Conservation (phyloP, 352 stramenopile genomes). For the Phytopythium kandeliae region DNA sequence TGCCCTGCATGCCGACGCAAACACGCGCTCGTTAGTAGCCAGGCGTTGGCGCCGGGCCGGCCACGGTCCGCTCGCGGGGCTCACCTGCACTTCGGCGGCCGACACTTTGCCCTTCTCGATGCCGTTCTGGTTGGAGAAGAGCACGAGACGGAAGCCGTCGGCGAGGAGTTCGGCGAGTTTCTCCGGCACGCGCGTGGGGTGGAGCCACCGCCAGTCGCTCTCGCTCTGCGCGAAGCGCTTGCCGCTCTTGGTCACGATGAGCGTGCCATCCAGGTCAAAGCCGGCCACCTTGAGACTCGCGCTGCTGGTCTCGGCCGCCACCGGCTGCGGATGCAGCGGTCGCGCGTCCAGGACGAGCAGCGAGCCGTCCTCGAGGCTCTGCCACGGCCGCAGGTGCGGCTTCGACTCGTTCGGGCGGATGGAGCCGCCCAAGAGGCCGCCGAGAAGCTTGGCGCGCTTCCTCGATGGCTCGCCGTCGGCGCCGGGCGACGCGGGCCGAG, state of each 20-base stretch:
- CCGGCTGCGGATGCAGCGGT: background rate
- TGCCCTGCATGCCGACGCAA: conserved; percentile 25
- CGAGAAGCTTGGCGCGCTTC: conserved; percentile 13
- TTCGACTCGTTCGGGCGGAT: conserved; percentile 10
- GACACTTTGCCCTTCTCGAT: conserved; percentile 72
- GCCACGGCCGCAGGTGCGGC: conserved; percentile 38
- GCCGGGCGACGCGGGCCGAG: background rate
- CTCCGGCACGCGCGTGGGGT: conserved; percentile 40
- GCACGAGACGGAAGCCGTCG: conserved; percentile 48
- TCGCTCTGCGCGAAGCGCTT: conserved; percentile 67
- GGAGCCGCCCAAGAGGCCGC: no score
- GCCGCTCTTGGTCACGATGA: conserved; percentile 83
- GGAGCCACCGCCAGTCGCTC: conserved; percentile 75
- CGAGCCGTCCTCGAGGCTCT: conserved; percentile 25
- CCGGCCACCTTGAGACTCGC: conserved; percentile 66
- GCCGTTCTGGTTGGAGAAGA: conserved; percentile 86
- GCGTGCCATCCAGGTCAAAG: conserved; percentile 79
- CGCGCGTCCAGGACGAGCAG: conserved; percentile 51
- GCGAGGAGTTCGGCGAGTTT: conserved; percentile 44
- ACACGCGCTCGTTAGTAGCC: background rate
- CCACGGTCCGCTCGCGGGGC: background rate
- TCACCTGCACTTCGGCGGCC: conserved; percentile 51
- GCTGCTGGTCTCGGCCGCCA: background rate
- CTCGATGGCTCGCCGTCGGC: conserved; percentile 10
- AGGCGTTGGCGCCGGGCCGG: no score